Evolutionary conservation across 2,329 filamentous ascomycete species (phyloP), one percentile per base, ranked within the genome.

Genomic region (Alternaria triticimaculans): DNA sequence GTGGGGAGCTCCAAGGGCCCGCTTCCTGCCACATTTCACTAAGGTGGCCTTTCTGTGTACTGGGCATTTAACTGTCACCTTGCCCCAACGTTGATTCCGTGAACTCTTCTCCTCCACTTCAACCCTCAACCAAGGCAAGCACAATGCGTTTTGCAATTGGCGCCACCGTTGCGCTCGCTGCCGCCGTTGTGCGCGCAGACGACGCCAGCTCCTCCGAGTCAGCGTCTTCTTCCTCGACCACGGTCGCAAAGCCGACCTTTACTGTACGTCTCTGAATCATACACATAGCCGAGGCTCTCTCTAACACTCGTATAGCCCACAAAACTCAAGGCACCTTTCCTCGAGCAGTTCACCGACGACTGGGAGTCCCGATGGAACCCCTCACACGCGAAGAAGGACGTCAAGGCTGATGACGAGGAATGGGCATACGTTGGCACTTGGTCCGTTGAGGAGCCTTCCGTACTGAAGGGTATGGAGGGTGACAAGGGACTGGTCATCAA

Each of bases 401-500:
- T 90, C 71, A 88, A 87, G 80, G 89, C 90, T 67, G 89, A 90
- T 65, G 93, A 96, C 71, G 84, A 86, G 75, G 95, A 98, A 80
- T 98, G 96, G 96, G 94, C 94, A 60, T 99, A 97, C 81, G 89
- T 98, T 69, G 96, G 96, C 82, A 92, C 94, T 82, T 99, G 96
- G 96, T 84, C 93, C 55, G 96, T 97, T 66, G 96, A 99, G 86
- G 96, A 98, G 88, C 96, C 96, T 58, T 84, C 85, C 66, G 89
- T 96, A 77, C 91, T 92, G 82, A 96, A 96, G 86, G 96, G 94
- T 75, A 96, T 97, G 75, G 90, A 94, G 76, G 94, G 93, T 69
- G 95, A 98, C 84, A 96, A 96, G 86, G 96, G 95, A 83, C 89
- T 99, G 74, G 95, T 99, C 68, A 89, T 98, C 83, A 99, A 99